phyloP scores from a whole-genome alignment of 140 eudicot genomes.

The Stevia rebaudiana region DNA sequence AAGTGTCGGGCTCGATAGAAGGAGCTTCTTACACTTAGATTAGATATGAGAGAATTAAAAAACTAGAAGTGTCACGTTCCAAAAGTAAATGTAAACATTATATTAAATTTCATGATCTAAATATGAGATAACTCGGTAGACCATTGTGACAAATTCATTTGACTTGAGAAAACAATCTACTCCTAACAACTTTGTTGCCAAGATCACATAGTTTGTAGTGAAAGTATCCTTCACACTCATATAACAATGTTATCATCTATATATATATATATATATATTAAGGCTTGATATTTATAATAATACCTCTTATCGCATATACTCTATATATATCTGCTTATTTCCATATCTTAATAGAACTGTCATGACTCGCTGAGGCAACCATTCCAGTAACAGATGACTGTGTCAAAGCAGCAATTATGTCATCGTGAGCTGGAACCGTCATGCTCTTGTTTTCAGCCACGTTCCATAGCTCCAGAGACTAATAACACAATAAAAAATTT shows the following conservation, averaged over 20 bases:
- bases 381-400: constrained; percentile 86
- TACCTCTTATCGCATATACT: background rate
- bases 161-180: constrained; percentile 5
- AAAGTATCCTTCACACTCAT: background rate
- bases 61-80: no score
- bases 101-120: background rate
- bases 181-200: constrained; percentile 12
- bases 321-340: constrained; percentile 55
- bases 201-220: background rate
- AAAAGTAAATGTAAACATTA: background rate
- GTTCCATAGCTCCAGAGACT: constrained; percentile 99
- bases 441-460: constrained; percentile 90
- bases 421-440: constrained; percentile 89
- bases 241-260: background rate
- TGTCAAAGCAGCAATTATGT: constrained; percentile 72
- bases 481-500: constrained; percentile 7
- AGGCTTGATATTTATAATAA: constrained; percentile 4
- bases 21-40: no score
- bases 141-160: background rate
- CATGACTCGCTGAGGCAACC: constrained; percentile 98
- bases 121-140: constrained; percentile 7
- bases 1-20: no score
- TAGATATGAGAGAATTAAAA: no score
- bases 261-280: no score
- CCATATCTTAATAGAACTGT: constrained; percentile 84